Conservation (phyloP, 495 filamentous ascomycete species). For the Cercophora scortea region DNA sequence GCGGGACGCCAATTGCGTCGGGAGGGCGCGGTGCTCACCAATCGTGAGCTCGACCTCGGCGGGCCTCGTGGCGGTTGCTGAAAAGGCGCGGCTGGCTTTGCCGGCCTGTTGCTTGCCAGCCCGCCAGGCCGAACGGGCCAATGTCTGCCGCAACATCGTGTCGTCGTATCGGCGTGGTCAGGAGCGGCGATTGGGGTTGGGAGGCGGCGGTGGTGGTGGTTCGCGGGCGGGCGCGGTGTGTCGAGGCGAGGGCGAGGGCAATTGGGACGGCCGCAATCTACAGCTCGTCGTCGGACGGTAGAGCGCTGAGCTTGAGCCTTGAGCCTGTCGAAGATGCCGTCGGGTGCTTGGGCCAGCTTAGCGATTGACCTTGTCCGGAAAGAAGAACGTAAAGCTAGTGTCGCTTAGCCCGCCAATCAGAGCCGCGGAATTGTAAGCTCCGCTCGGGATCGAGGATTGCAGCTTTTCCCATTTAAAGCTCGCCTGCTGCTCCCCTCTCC, state of each 20-base stretch:
- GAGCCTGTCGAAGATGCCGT: too few relatives aligned
- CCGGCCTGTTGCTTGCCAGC: slow-evolving; percentile 57
- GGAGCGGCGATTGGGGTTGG: slow-evolving; percentile 21
- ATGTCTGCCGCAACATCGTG: slow-evolving; percentile 83
- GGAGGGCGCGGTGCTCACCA: slow-evolving; percentile 48
- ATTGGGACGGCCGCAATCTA: slow-evolving; percentile 4
- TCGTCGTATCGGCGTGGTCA: slow-evolving; percentile 40
- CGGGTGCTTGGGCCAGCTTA: too few relatives aligned
- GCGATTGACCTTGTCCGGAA: slow-evolving; percentile 8
- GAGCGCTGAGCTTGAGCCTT: neutral
- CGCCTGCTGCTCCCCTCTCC: slow-evolving; percentile 3
- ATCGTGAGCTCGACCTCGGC: slow-evolving; percentile 94
- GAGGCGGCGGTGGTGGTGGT: neutral
- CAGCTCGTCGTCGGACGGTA: slow-evolving; percentile 2
- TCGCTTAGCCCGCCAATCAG: slow-evolving; percentile 23
- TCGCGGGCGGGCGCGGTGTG: slow-evolving; percentile 4
- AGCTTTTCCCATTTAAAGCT: slow-evolving; percentile 12
- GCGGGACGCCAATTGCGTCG: slow-evolving; percentile 11
- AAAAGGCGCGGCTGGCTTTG: slow-evolving; percentile 64
- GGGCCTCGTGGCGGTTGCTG: slow-evolving; percentile 58
- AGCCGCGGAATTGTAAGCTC: slow-evolving; percentile 14
- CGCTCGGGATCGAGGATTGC: neutral
- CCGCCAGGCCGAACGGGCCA: slow-evolving; percentile 80
- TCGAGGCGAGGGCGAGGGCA: slow-evolving; percentile 4
- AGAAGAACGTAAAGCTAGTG: slow-evolving; percentile 14